Percentiles rank a stretch among this genome's conserved stretches.
Evolutionary conservation across 2,329 filamentous ascomycete genomes (phyloP).

Genomic region (Coniochaeta hoffmannii): DNA sequence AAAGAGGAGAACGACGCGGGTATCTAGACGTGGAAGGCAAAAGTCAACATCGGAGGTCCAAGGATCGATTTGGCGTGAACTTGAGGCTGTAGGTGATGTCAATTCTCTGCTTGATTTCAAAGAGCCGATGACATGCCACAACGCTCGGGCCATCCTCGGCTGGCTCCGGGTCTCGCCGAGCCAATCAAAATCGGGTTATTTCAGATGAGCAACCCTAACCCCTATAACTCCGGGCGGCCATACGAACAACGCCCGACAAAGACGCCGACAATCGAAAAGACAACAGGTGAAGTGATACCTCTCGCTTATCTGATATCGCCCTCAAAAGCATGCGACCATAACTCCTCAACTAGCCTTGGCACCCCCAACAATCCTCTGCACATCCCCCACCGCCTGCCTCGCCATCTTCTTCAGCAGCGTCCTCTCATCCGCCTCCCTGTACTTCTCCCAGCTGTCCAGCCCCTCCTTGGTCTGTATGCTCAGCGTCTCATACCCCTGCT

Average conservation of each 20-base stretch:
- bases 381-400: constrained; percentile 62
- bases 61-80: neutral
- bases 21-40: neutral
- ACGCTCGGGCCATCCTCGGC: neutral
- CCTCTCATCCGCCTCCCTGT: constrained; percentile 80
- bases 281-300: neutral
- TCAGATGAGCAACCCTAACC: constrained; percentile 13
- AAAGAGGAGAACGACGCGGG: neutral
- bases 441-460: constrained; percentile 77
- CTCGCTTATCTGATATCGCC: no score
- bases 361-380: constrained; percentile 41
- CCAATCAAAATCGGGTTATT: constrained; percentile 28
- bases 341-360: neutral
- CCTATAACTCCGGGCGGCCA: constrained; percentile 1
- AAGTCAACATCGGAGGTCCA: neutral
- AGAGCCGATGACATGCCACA: constrained; percentile 7
- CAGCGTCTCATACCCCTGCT: constrained; percentile 91
- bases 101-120: constrained; percentile 7
- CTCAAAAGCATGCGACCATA: no score
- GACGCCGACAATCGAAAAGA: neutral
- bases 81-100: neutral
- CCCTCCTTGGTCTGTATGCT: constrained; percentile 86
- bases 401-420: constrained; percentile 81
- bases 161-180: constrained; percentile 22
- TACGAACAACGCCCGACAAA: constrained; percentile 1